phyloP scores from a whole-genome alignment of 2,329 filamentous ascomycete species.

The Venturia carpophila region DNA sequence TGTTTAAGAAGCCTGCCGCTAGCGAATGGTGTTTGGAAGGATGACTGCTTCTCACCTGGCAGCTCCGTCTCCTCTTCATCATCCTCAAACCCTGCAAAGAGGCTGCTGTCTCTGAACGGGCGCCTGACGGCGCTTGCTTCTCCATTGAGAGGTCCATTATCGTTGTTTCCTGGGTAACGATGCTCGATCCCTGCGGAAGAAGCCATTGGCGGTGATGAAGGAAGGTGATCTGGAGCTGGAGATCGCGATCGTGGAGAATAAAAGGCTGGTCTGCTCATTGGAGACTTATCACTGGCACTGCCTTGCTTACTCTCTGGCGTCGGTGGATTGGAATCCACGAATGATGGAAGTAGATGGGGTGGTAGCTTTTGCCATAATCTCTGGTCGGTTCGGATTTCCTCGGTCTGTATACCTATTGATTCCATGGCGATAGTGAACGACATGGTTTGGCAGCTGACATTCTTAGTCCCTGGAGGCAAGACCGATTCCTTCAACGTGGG shows the following conservation, averaged over 20 bases:
- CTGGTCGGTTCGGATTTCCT: constrained; percentile 79
- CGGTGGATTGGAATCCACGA: constrained; percentile 51
- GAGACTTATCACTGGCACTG: constrained; percentile 9
- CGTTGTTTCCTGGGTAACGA: constrained; percentile 67
- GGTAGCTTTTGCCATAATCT: constrained; percentile 64
- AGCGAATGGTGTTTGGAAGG: constrained; percentile 27
- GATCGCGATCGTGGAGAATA: constrained; percentile 17
- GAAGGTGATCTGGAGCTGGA: constrained; percentile 20
- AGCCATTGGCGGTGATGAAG: constrained; percentile 29
- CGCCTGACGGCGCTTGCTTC: constrained; percentile 55
- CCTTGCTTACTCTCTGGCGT: constrained; percentile 28
- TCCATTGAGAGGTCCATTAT: constrained; percentile 60
- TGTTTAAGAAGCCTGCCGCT: constrained; percentile 41
- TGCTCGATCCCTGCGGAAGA: constrained; percentile 42
- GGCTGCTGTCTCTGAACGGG: constrained; percentile 68
- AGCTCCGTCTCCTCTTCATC: constrained; percentile 47
- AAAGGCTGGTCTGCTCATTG: not conserved
- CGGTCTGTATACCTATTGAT: constrained; percentile 69
- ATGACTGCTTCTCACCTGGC: constrained; percentile 13
- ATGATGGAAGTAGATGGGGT: constrained; percentile 68
- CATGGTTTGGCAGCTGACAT: constrained; percentile 72
- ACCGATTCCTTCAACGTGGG: constrained; percentile 61
- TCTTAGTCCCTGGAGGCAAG: constrained; percentile 73
- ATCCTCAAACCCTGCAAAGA: constrained; percentile 77
- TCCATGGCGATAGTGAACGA: constrained; percentile 39